Base-by-base conservation (phyloP, 1,139 yeast species). In the Hemisphaericaspora lyxosophila region DNA sequence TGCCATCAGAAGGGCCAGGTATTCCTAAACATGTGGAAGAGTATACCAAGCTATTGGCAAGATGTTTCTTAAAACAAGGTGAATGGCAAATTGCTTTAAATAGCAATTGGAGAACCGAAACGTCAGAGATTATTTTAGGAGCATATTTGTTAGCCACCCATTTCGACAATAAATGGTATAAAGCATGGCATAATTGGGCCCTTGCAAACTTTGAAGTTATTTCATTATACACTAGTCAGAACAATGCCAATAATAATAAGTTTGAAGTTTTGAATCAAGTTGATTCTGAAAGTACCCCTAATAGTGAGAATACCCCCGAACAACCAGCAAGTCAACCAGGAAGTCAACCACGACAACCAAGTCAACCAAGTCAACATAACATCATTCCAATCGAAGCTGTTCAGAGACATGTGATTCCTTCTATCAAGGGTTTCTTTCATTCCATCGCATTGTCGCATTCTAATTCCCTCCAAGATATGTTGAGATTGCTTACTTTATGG, bases 181-280 rank as follows among this genome's bases (percentile, higher is more conserved):
- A 94, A 54, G 98, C 98, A 16, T 94, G 98, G 98, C 99, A 94
- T 56, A 90, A 89, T 55, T 94, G 99, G 99, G 98, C 98, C 0
- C 68, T 94, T 53, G 97, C 98, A 0, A 94, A 94, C 59, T 94
- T 89, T 58, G 97, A 90, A 55, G 97, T 90, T 1, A 86, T 92
- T 20, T 85, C 96, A 0, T 71, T 84, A 36, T 70, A 70, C 49
- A 74, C 81, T 0, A 62, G 75, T 11, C 72, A 66, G 37, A 59
- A 57, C 29, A 57, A 55, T 30, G 53, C 58, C 51, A 32, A 34
- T 5, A 42, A 27, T 24, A 55, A 46, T 31, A 54, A 54, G 32
- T 34, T 43, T 35, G 47, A 43, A 29, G 34, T 39, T 22, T 30
- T 43, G 27, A 41, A 45, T 11, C 45, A 44, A 54, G 24, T 41